phyloP scores from a whole-genome alignment of 306 rosid genomes.

The Abrus pulchellus region DNA sequence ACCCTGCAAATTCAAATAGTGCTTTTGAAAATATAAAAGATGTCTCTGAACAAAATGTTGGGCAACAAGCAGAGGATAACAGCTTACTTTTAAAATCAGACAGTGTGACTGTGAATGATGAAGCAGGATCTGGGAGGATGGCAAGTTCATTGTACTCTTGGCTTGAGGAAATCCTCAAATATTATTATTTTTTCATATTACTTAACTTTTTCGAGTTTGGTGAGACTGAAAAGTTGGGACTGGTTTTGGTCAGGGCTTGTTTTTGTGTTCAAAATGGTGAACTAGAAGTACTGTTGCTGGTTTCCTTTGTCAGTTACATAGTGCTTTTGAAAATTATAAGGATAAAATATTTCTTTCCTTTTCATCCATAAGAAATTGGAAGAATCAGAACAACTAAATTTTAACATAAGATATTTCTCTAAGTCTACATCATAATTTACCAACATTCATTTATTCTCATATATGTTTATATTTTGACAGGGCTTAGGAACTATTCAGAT shows the following conservation, averaged over 20 bases:
- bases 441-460: conserved; percentile 27
- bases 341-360: conserved; percentile 11
- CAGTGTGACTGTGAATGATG: conserved; percentile 53
- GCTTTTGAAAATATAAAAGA: conserved; percentile 52
- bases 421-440: conserved; percentile 2
- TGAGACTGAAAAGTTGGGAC: conserved; percentile 27
- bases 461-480: conserved; percentile 62
- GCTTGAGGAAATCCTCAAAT: conserved; percentile 33
- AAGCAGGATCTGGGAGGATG: conserved; percentile 66
- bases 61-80: conserved; percentile 50
- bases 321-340: conserved; percentile 22
- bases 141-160: conserved; percentile 59
- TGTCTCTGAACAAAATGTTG: conserved; percentile 57
- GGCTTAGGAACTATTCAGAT: conserved; percentile 87
- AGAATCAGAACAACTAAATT: conserved; percentile 11
- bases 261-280: conserved; percentile 42
- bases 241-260: conserved; percentile 39
- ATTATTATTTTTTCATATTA: conserved; percentile 23
- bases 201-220: conserved; percentile 26
- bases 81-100: conserved; percentile 55
- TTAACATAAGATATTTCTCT: neutral
- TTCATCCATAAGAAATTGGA: conserved; percentile 31
- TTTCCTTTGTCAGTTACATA: conserved; percentile 36
- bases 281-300: conserved; percentile 28
- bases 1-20: conserved; percentile 51